phyloP scores from a whole-genome alignment of 352 stramenopile species.

The Elongisporangium anandrum region DNA sequence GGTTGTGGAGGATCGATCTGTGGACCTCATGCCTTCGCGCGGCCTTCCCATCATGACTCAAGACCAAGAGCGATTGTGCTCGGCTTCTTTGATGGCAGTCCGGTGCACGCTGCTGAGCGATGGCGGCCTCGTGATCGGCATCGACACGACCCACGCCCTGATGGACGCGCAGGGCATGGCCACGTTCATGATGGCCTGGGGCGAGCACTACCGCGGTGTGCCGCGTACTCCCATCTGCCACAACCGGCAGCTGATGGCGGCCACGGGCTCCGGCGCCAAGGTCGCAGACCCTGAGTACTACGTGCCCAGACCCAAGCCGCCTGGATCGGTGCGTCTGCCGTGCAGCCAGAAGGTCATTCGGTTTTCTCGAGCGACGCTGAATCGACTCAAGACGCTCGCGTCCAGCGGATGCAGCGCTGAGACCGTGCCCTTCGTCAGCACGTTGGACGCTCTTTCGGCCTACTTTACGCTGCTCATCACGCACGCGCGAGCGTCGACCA shows the following conservation, averaged over 20 bases:
- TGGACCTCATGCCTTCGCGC: no score
- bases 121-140: slow-evolving; percentile 39
- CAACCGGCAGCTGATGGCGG: slow-evolving; percentile 29
- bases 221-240: slow-evolving; percentile 18
- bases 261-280: slow-evolving; percentile 6
- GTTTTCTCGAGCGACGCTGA: no score
- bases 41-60: slow-evolving; percentile 7
- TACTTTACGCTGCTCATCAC: slow-evolving; percentile 48
- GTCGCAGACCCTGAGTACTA: no score
- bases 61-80: slow-evolving; percentile 19
- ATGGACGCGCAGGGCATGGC: slow-evolving; percentile 49
- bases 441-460: slow-evolving; percentile 44
- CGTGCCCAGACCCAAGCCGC: no score
- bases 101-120: slow-evolving; percentile 42
- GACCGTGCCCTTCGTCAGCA: slow-evolving; percentile 23
- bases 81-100: slow-evolving; percentile 14
- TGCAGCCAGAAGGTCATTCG: no score
- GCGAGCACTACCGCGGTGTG: slow-evolving; percentile 39
- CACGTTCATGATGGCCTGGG: slow-evolving; percentile 62
- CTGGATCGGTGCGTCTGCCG: no score
- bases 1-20: slow-evolving; percentile 13
- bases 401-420: no score
- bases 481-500: slow-evolving; percentile 30
- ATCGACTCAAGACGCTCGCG: no score
- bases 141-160: slow-evolving; percentile 38